Base-by-base conservation (phyloP, 139 green algal genomes). In the Chlorella sorokiniana region DNA sequence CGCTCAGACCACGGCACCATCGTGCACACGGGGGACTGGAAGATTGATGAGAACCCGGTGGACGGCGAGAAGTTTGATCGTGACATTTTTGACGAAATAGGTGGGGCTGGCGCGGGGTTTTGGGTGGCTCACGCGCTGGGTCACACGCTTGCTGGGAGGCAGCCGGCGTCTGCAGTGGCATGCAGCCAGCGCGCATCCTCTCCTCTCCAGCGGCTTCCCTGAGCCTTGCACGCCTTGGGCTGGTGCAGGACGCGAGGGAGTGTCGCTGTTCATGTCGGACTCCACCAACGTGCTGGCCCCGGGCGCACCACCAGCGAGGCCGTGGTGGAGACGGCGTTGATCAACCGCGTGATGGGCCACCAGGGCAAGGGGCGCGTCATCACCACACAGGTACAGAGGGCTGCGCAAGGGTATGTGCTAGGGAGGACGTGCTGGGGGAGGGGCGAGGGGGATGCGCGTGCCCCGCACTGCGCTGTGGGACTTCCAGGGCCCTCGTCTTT, bases 41-140 rank as follows among this genome's bases (percentile, higher is more conserved):
- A 99, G 92, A 99, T 99, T 45, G 97, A 99, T 70, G 97, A 99
- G 86, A 89, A 92, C 48, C 97, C 97, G 0, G 62, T 98, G 16
- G 97, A 99, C 84, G 95, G 95, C 1, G 69, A 96, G 69, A 37
- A 81, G 11, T 99, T 99, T 85, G 96, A 99, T 88, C 88, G 97
- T 41, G 88, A 86, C 20, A 84, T 89, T 8, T 97, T 99, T 84
- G 91, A 98, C 74, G 42, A 88, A 62, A 82, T 98, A 44, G 90
- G 91, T 94, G 62, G 33, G 88, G 44, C 29, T 31, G 70, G 44
- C 4, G 31, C 31, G 31, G 63, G n/a, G 33, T 69, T 25, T 27
- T 72, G 37, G 11, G 33, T 29, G 31, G 52, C 52, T 11, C 20
- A 22, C 23, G 11, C 22, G 61, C 61, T 68, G 4, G 4, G 18